Evolutionary conservation across 2,329 filamentous ascomycete species (phyloP), one percentile per base, ranked within the genome.

Genomic region (Penicillium sp.): DNA sequence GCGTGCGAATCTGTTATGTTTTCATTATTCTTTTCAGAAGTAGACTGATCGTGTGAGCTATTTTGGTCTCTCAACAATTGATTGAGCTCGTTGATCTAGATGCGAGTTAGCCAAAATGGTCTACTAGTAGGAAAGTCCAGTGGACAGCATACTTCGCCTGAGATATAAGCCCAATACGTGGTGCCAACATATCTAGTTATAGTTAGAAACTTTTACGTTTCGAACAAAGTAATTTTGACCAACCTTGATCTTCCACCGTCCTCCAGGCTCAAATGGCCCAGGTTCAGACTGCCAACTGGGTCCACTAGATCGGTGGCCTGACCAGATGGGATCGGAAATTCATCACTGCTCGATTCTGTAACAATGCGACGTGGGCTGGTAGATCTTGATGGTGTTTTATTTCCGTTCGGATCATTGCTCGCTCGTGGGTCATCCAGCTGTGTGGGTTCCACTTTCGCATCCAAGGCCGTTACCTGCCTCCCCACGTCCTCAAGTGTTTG

Each of bases 111-210:
- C 34, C 34, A 15, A 51, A 21, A 3, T 2, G 8, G 23, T 34
- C 38, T 15, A 31, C 19, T 5, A 4, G 31, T 16, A 3, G 40
- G 31, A 15, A 9, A 44, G 2, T 16, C 5, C 4, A 6, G 4
- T n/a, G 21, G 15, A 15, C 10, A 36, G 10, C 55, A 53, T 71
- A 77, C 75, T 68, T 78, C 75, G 34, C 75, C 70, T 9, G 75
- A 76, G 33, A 78, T 76, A 63, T 77, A 78, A 27, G 76, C 76
- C 75, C 75, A 78, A 57, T 77, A 78, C 11, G 76, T 78, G 6
- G 75, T 78, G 23, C 75, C 75, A 23, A 78, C 76, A 58, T 78
- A 78, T 69, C 76, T 76, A 55, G n/a, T 33, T 7, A 49, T 16
- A 19, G n/a, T 43, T 43, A 27, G 59, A 59, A 57, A 19, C 2